phyloP scores from a whole-genome alignment of 768 basidiomycete genomes.

The Boletellus emodensis region DNA sequence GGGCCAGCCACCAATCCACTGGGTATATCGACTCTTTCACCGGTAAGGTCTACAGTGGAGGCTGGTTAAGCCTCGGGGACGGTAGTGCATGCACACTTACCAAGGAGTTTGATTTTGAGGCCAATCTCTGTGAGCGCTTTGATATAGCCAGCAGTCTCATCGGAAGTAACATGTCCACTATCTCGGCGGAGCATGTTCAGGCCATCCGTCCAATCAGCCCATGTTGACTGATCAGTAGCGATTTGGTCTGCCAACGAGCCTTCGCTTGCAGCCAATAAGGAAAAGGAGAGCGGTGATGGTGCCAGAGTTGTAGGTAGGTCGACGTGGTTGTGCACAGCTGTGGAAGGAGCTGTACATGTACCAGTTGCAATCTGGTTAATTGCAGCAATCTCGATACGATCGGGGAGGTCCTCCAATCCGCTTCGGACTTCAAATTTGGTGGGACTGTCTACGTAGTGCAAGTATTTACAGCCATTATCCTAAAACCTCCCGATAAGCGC shows the following conservation, averaged over 20 bases:
- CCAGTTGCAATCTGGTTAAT: slow-evolving; percentile 79
- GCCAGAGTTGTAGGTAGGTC: slow-evolving; percentile 55
- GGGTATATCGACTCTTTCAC: slow-evolving; percentile 87
- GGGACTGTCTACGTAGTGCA: slow-evolving; percentile 83
- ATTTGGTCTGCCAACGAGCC: slow-evolving; percentile 75
- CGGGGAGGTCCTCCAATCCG: slow-evolving; percentile 84
- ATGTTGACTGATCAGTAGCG: slow-evolving; percentile 70
- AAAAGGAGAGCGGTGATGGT: slow-evolving; percentile 72
- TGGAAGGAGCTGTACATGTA: slow-evolving; percentile 66
- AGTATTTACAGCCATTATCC: slow-evolving; percentile 74
- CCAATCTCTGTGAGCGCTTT: slow-evolving; percentile 88
- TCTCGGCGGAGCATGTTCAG: slow-evolving; percentile 81
- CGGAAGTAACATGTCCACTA: slow-evolving; percentile 77
- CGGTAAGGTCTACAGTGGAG: slow-evolving; percentile 65
- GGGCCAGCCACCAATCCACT: slow-evolving; percentile 72
- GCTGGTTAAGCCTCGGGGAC: not conserved
- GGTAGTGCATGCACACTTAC: slow-evolving; percentile 38
- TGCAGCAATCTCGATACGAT: slow-evolving; percentile 75
- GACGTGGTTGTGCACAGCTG: slow-evolving; percentile 55
- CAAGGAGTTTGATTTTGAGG: slow-evolving; percentile 84
- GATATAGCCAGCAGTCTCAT: slow-evolving; percentile 83
- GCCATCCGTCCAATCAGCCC: slow-evolving; percentile 95
- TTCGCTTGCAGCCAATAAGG: slow-evolving; percentile 64
- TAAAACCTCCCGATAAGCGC: slow-evolving; percentile 27
- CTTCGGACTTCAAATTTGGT: slow-evolving; percentile 74